phyloP scores from a whole-genome alignment of 2,329 filamentous ascomycete species.

The Coniochaeta pulveracea region DNA sequence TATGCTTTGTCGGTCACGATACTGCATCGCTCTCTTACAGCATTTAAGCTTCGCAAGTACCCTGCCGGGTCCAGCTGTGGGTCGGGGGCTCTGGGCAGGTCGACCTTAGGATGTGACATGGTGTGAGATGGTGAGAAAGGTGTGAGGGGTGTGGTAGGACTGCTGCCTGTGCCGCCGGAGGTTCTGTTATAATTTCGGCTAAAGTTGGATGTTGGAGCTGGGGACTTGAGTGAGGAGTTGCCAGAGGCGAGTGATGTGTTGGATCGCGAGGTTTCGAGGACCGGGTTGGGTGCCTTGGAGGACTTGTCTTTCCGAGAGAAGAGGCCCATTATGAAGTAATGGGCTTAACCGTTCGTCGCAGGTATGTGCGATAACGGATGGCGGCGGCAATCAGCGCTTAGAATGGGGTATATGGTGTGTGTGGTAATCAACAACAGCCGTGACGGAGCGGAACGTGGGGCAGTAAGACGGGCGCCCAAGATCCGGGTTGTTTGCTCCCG shows the following conservation, averaged over 20 bases:
- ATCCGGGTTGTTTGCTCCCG: too few species aligned
- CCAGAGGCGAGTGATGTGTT: conserved; percentile 40
- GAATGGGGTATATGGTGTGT: too few species aligned
- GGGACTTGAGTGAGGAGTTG: conserved; percentile 33
- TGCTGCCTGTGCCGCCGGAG: conserved; percentile 34
- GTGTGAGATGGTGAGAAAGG: conserved; percentile 38
- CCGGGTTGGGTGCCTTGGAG: conserved; percentile 25
- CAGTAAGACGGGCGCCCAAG: too few species aligned
- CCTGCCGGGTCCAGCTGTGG: conserved; percentile 78
- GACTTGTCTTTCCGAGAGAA: conserved; percentile 45
- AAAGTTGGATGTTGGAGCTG: conserved; percentile 20
- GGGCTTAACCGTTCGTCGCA: conserved; percentile 6
- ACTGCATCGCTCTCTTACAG: conserved; percentile 70
- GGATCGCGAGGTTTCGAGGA: conserved; percentile 32
- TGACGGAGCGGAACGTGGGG: too few species aligned
- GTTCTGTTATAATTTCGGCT: conserved; percentile 33
- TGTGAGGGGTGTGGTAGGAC: conserved; percentile 34
- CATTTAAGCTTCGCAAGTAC: conserved; percentile 81
- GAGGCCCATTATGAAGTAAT: conserved; percentile 44
- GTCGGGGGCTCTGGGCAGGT: conserved; percentile 77
- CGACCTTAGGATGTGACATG: conserved; percentile 65
- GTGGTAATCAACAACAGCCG: too few species aligned
- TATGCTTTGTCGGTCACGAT: conserved; percentile 68
- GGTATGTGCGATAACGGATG: background rate
- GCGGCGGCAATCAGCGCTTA: background rate